Evolutionary conservation across 257 asterid genomes (phyloP), one percentile per base, ranked within the genome.

Genomic region (Cruciata laevipes): DNA sequence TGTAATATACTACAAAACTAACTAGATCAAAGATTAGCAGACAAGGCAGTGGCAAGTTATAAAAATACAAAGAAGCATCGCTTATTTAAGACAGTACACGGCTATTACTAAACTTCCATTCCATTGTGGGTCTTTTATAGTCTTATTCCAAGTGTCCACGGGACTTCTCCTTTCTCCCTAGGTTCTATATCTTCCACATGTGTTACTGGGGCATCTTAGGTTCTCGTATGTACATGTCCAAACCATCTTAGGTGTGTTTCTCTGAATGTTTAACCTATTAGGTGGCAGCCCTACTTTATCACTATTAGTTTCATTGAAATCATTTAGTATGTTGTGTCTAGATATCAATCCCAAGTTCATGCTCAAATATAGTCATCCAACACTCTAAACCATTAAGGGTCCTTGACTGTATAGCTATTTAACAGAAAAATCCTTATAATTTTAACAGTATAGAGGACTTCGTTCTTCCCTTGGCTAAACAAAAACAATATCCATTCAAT

Each of bases 1-100:
- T 80, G 76, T 7, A 11, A 11, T 31, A 64, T 13, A 66, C 38
- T 69, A 60, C 61, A 61, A 65, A 53, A 68, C 68, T 64, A 63
- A 38, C 21, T 55, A 68, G 20, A 38, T 33, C 40, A 37, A 59
- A 18, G 27, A 56, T 23, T 49, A 63, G 47, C 25, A 32, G 44
- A 32, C 23, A 67, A 33, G 52, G 27, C 53, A 51, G 68, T 66
- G 24, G 31, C 72, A 60, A 73, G 37, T 33, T 59, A 25, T 14
- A 65, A n/a, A 56, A 63, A 13, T 14, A 63, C 25, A 59, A 17
- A 38, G 21, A 47, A 23, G 40, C 6, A 2, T 23, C 2, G 31
- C 40, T 61, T 0, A 37, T 35, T 33, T 53, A 44, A 67, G 71
- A 53, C 6, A 14, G 38, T 11, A 67, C 30, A 38, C 0, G 0